These are phyloP conservation scores for Ophiostoma ips DNA, from an alignment of 2,329 filamentous ascomycete species.

Conservation along the genomic window DNA sequence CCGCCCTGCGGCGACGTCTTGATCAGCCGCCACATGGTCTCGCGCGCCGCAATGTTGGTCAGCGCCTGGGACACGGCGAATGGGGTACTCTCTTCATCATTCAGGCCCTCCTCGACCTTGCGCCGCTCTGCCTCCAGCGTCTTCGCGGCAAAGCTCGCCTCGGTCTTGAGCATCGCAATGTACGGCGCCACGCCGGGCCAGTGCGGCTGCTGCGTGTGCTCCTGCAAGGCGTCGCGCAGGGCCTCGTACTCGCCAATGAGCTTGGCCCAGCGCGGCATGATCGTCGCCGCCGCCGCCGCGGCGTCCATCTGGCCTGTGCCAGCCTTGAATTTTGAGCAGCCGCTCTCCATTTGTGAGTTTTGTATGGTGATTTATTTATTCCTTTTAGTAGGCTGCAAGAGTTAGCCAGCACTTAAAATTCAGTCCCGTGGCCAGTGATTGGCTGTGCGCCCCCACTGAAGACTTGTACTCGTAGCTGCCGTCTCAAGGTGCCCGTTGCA, in stretches of 20 bases:
- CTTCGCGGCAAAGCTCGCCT: conserved; percentile 3
- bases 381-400: too few species aligned
- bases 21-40: conserved; percentile 17
- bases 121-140: not conserved
- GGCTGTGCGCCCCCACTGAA: too few species aligned
- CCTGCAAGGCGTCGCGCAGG: conserved; percentile 8
- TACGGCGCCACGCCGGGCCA: conserved; percentile 12
- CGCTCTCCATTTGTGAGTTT: too few species aligned
- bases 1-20: conserved; percentile 18
- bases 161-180: conserved; percentile 8
- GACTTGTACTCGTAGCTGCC: too few species aligned
- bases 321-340: too few species aligned
- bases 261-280: conserved; percentile 7
- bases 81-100: too few species aligned
- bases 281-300: not conserved
- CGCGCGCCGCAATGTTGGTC: conserved; percentile 12
- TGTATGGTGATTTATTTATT: too few species aligned
- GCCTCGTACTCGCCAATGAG: conserved; percentile 12
- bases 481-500: too few species aligned
- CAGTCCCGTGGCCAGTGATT: too few species aligned
- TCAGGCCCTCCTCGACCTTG: not conserved
- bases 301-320: too few species aligned
- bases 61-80: conserved; percentile 1
- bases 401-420: too few species aligned
- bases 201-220: conserved; percentile 5